Evolutionary conservation across 176 grass and related monocot genomes (phyloP), one percentile per base, ranked within the genome.

Genomic region (Calamus simplicifolius): DNA sequence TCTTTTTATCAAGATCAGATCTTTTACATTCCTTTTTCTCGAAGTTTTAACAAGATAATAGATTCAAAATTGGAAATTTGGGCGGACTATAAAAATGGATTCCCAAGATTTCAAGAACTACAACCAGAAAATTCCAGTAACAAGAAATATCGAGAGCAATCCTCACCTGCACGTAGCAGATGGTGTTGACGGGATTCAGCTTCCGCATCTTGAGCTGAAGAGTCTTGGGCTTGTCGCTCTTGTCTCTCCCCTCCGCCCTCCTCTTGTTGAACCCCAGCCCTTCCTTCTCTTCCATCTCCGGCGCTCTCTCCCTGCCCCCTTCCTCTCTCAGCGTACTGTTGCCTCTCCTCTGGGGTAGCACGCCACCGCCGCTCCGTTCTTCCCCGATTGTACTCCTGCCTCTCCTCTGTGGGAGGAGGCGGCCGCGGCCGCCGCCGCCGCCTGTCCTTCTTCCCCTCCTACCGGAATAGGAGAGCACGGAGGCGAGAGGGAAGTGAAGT

Each of bases 101-200:
- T 43, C 35, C 35, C 8, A 43, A 43, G 35, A 43, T 35, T 48
- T 35, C 43, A 19, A 52, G 57, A 54, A 38, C 25, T 25, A 38
- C 38, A 21, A 66, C 12, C 63, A 63, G 43, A 69, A 8, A 58
- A 19, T 1, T 28, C 30, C 17, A 17, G 7, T n/a, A 51, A 50
- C 16, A 57, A 21, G 25, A 49, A 2, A 71, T 26, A 23, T 52
- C 6, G 8, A 31, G 21, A 29, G 16, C 27, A 12, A 18, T 3
- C 12, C 74, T 31, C 58, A 96, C 92, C 92, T 96, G 92, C 49
- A 90, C 83, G 67, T 90, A 90, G 58, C 83, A 90, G 18, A 80
- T 90, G 48, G 92, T 96, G 69, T 76, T 96, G 72, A 96, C 67
- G 68, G 92, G 92, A 73, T 96, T 96, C 55, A 87, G 77, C 84